Conservation (phyloP, 2,329 filamentous ascomycete species). For the Aspergillus fumigatus region DNA sequence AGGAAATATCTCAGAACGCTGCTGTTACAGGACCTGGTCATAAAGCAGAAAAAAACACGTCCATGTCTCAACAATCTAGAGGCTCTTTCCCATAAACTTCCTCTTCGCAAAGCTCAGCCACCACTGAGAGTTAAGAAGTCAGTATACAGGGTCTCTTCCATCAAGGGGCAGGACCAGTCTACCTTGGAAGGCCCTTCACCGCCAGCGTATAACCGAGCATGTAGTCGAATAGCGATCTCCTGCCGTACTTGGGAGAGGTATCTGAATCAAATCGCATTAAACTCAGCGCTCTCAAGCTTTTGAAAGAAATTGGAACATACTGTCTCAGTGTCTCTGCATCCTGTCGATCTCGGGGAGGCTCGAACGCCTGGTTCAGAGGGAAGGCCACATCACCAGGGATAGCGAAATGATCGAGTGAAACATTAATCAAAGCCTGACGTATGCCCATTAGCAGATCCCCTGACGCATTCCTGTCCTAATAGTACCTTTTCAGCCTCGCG, state of each 20-base stretch:
- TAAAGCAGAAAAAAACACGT: constrained; percentile 15
- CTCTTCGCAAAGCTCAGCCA: constrained; percentile 99
- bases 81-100: constrained; percentile 97
- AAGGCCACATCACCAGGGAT: constrained; percentile 91
- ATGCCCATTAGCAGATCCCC: constrained; percentile 35
- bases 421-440: constrained; percentile 76
- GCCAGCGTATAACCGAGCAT: constrained; percentile 83
- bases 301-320: constrained; percentile 48
- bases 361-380: constrained; percentile 94
- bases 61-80: constrained; percentile 47
- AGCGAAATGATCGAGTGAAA: constrained; percentile 91
- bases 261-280: constrained; percentile 21
- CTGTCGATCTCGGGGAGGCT: constrained; percentile 78
- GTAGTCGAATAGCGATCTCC: constrained; percentile 76
- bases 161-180: constrained; percentile 12
- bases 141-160: background rate
- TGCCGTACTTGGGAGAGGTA: constrained; percentile 83
- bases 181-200: constrained; percentile 62
- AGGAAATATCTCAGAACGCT: background rate
- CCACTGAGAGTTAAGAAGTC: constrained; percentile 61
- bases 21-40: background rate
- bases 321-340: constrained; percentile 84
- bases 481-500: constrained; percentile 62
- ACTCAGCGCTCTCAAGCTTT: background rate
- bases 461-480: background rate